A percentile compares a stretch with the other conserved stretches of the same genome.
Conservation (phyloP, 202 grass and related monocot species). For the Sporobolus alterniflorus region DNA sequence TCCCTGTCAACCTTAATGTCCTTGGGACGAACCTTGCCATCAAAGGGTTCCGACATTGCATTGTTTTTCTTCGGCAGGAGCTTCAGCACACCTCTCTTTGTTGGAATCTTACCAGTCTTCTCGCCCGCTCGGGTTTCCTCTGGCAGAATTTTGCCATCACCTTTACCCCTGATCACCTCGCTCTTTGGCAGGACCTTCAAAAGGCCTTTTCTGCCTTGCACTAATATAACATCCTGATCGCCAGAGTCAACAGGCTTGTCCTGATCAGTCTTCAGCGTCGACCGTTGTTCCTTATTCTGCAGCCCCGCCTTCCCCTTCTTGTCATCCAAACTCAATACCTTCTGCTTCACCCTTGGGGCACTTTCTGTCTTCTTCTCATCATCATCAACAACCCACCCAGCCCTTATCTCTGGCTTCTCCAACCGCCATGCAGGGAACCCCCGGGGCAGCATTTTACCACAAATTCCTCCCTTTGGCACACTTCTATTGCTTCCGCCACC, state of each 20-base stretch:
- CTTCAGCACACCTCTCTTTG: conserved; percentile 58
- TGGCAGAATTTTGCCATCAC: conserved; percentile 9
- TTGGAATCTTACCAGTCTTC: conserved; percentile 38
- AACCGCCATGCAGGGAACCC: conserved; percentile 51
- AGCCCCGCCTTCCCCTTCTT: conserved; percentile 29
- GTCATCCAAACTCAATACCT: conserved; percentile 15
- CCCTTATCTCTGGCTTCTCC: conserved; percentile 63
- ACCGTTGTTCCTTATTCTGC: conserved; percentile 18
- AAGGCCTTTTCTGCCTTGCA: conserved; percentile 66
- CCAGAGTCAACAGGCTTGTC: neutral
- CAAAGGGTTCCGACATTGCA: neutral
- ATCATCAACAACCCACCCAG: conserved; percentile 46
- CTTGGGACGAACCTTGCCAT: conserved; percentile 26
- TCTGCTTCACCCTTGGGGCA: conserved; percentile 45
- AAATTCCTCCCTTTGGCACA: conserved; percentile 24
- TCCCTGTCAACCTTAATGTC: conserved; percentile 26
- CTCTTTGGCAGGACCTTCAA: conserved; percentile 51
- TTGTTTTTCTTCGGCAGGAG: conserved; percentile 45
- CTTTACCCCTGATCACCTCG: conserved; percentile 19
- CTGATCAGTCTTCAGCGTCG: conserved; percentile 16
- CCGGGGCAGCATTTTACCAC: conserved; percentile 45
- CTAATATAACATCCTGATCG: conserved; percentile 32
- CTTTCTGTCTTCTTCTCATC: conserved; percentile 37
- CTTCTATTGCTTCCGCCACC: neutral
- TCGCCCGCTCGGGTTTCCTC: conserved; percentile 25